A percentile compares a stretch with the other conserved stretches of the same genome.
Conservation (phyloP, 2,329 filamentous ascomycete genomes). For the Phaeophleospora eucalypticola region DNA sequence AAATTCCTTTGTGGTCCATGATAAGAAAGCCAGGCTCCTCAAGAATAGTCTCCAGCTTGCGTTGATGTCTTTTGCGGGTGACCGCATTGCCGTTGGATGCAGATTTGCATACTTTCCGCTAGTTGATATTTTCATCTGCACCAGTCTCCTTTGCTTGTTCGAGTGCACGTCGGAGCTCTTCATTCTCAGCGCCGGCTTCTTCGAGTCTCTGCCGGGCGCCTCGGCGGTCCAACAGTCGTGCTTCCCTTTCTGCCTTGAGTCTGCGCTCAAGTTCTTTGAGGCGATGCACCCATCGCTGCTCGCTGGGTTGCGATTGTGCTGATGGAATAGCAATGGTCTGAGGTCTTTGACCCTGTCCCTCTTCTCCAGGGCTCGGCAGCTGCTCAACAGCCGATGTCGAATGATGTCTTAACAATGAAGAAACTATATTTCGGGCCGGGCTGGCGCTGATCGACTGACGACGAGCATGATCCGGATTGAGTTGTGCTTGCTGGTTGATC, state of each 20-base stretch:
- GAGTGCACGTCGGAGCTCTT: conserved; percentile 62
- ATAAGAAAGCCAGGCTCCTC: too few relatives aligned
- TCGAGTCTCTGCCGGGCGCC: conserved; percentile 77
- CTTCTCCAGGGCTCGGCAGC: conserved; percentile 17
- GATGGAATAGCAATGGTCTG: conserved; percentile 44
- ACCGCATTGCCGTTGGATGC: not conserved
- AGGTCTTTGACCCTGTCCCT: conserved; percentile 27
- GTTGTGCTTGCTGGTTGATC: conserved; percentile 27
- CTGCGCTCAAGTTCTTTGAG: conserved; percentile 83
- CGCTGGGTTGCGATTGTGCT: conserved; percentile 45
- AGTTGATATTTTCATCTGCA: conserved; percentile 21
- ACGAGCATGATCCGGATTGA: conserved; percentile 20
- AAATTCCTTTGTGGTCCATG: too few relatives aligned
- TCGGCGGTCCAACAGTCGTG: conserved; percentile 73
- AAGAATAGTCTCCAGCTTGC: not conserved
- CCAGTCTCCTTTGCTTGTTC: conserved; percentile 50
- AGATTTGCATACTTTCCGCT: not conserved
- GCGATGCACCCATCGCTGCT: conserved; percentile 79
- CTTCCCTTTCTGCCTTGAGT: conserved; percentile 86
- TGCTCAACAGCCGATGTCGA: conserved; percentile 50
- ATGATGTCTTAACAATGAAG: conserved; percentile 53
- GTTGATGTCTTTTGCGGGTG: not conserved
- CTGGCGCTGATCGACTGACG: conserved; percentile 18
- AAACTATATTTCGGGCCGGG: conserved; percentile 42
- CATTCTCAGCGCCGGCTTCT: conserved; percentile 69